These are phyloP conservation scores for Diaporthe nobilis DNA, from an alignment of 2,329 filamentous ascomycete species.

Conservation along the genomic window DNA sequence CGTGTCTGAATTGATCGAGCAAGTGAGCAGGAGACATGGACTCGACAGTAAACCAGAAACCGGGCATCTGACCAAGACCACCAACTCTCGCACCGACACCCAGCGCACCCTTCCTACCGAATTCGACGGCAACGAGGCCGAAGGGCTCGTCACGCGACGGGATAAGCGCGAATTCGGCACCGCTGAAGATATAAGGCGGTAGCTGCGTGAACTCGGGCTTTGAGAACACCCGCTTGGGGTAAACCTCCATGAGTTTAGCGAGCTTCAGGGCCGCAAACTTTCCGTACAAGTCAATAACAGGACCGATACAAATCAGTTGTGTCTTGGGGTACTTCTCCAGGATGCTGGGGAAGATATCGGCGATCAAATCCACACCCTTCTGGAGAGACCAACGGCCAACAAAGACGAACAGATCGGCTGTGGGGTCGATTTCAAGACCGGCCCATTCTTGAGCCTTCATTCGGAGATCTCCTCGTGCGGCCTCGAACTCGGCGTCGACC, in stretches of 20 bases:
- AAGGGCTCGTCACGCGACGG: constrained; percentile 79
- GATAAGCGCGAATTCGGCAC: constrained; percentile 78
- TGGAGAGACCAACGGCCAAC: constrained; percentile 79
- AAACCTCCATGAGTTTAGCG: constrained; percentile 73
- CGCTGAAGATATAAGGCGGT: constrained; percentile 76
- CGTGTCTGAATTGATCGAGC: constrained; percentile 74
- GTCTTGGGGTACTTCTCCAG: constrained; percentile 70
- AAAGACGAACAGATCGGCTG: constrained; percentile 78
- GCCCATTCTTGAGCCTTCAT: constrained; percentile 78
- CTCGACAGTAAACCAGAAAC: constrained; percentile 80
- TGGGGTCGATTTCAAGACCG: constrained; percentile 72
- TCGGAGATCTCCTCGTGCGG: constrained; percentile 65
- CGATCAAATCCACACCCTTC: constrained; percentile 77
- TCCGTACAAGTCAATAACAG: constrained; percentile 76
- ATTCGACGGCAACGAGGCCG: constrained; percentile 77
- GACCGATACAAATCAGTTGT: constrained; percentile 74
- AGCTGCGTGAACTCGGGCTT: constrained; percentile 78
- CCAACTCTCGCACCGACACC: constrained; percentile 76
- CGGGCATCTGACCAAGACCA: constrained; percentile 76
- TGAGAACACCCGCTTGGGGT: constrained; percentile 75
- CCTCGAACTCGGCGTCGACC: constrained; percentile 69
- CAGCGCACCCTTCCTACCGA: constrained; percentile 75
- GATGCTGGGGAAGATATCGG: constrained; percentile 74
- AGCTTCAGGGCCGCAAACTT: constrained; percentile 77
- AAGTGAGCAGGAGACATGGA: constrained; percentile 73